phyloP scores from a whole-genome alignment of 192 early-diverging fungal species.

The Anaeromyces robustus region DNA sequence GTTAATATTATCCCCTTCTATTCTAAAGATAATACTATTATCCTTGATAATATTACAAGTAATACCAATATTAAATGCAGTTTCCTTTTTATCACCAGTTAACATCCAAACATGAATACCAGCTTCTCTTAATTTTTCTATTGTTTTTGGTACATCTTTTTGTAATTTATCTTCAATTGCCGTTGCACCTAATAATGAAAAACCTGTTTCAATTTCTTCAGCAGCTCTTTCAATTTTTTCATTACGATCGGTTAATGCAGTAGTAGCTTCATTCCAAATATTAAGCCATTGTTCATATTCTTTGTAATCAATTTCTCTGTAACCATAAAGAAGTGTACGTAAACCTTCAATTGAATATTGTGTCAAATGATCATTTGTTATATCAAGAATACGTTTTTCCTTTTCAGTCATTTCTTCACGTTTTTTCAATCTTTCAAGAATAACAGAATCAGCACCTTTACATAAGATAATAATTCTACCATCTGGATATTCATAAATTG shows the following conservation, averaged over 20 bases:
- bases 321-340: conserved; percentile 67
- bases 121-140: conserved; percentile 27
- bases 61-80: conserved; percentile 51
- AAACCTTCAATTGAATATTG: conserved; percentile 39
- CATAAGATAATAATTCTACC: conserved; percentile 62
- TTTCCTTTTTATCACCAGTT: conserved; percentile 49
- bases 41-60: conserved; percentile 38
- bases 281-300: conserved; percentile 31
- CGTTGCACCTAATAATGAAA: conserved; percentile 29
- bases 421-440: conserved; percentile 45
- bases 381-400: background rate
- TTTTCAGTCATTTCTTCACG: conserved; percentile 12
- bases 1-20: conserved; percentile 21
- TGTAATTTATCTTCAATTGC: conserved; percentile 47
- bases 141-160: conserved; percentile 40
- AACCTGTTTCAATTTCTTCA: conserved; percentile 24
- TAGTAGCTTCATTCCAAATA: conserved; percentile 53
- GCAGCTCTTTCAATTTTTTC: conserved; percentile 16
- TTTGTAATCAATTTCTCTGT: conserved; percentile 37
- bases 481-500: conserved; percentile 54
- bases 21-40: conserved; percentile 3
- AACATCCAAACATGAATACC: conserved; percentile 41
- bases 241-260: conserved; percentile 44
- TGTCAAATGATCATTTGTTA: background rate
- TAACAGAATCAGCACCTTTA: conserved; percentile 84